These are phyloP conservation scores for Cymbopogon citratus DNA, from an alignment of 176 grass and related monocot genomes.

Conservation along the genomic window DNA sequence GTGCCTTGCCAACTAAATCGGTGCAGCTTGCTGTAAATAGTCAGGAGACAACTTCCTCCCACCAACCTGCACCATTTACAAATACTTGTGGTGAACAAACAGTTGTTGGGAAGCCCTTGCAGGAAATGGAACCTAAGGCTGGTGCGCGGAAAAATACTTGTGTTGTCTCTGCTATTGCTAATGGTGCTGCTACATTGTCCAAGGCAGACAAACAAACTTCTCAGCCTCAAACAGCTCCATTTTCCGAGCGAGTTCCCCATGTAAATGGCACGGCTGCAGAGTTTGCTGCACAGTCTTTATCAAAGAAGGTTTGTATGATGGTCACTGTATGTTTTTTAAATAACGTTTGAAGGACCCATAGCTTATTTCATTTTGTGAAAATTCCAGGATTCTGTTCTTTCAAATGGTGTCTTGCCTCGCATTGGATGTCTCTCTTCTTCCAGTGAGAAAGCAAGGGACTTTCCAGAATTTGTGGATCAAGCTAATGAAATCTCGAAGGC, in stretches of 20 bases:
- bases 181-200: neutral
- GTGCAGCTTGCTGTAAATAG: neutral
- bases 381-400: constrained; percentile 28
- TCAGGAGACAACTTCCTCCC: neutral
- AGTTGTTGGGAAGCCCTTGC: neutral
- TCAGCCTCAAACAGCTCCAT: constrained; percentile 13
- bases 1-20: constrained; percentile 17
- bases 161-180: neutral
- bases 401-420: constrained; percentile 11
- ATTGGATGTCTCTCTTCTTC: neutral
- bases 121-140: constrained; percentile 5
- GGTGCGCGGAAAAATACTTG: neutral
- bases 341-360: neutral
- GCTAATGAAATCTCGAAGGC: neutral
- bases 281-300: neutral
- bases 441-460: neutral
- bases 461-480: constrained; percentile 13
- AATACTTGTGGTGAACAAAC: constrained; percentile 5
- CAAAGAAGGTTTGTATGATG: constrained; percentile 28
- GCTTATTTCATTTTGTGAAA: constrained; percentile 2
- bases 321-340: neutral
- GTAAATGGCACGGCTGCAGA: neutral
- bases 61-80: constrained; percentile 1
- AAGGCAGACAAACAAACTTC: constrained; percentile 5
- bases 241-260: constrained; percentile 2